Conservation (phyloP, 2,329 filamentous ascomycete genomes). For the Nemania abortiva region DNA sequence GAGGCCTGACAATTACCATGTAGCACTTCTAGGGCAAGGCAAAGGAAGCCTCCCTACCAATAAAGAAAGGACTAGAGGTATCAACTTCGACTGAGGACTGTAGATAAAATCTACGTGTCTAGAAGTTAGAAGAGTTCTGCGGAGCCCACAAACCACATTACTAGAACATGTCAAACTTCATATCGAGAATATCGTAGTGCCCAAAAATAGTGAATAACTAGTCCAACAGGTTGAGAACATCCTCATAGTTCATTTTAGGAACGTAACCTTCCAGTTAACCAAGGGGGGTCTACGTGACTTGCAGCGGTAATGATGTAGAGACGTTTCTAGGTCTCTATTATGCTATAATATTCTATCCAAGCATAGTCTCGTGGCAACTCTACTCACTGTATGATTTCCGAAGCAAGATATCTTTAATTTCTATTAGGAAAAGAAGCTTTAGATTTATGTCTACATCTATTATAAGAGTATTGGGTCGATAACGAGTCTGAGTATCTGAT, state of each 20-base stretch:
- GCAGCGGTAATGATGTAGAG: conserved; percentile 66
- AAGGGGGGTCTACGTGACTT: neutral
- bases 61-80: too few relatives aligned
- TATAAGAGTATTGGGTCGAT: conserved; percentile 62
- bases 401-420: conserved; percentile 70
- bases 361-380: conserved; percentile 37
- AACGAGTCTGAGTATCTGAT: conserved; percentile 57
- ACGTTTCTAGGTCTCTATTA: conserved; percentile 81
- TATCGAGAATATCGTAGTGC: conserved; percentile 67
- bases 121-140: too few relatives aligned
- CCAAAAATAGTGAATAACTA: conserved; percentile 73
- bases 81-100: too few relatives aligned
- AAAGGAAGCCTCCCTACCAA: too few relatives aligned
- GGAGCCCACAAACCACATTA: too few relatives aligned
- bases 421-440: conserved; percentile 68
- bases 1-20: too few relatives aligned
- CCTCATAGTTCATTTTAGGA: conserved; percentile 73
- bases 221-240: conserved; percentile 79
- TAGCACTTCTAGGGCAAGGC: too few relatives aligned
- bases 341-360: conserved; percentile 55
- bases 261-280: conserved; percentile 28
- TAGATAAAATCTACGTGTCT: too few relatives aligned
- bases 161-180: conserved; percentile 61
- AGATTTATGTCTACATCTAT: conserved; percentile 76
- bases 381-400: conserved; percentile 55